Base-by-base conservation (phyloP, 1,284 basidiomycete species). In the Psilocybe mexicana region DNA sequence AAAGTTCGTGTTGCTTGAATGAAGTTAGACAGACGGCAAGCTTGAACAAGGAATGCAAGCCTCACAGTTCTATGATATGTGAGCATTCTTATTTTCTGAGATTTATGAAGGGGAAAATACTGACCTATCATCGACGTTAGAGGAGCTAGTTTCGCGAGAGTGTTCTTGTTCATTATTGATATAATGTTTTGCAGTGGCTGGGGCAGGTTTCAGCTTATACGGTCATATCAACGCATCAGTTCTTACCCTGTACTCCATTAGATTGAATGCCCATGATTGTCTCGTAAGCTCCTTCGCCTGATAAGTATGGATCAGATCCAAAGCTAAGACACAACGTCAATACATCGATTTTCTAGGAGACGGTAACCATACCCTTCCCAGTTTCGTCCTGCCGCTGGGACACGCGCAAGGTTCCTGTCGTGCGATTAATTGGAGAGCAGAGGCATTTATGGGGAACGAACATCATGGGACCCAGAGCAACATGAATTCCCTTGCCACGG, bases 51-150 rank as follows among this genome's bases (percentile, higher is more conserved):
- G n/a, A 28, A 44, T 6, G 10, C 14, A 42, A 30, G 44, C 52
- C 70, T 54, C 61, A 74, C 72, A 59, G 74, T 76, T 44, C 74
- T 74, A 43, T 44, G 25, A 3, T 33, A 47, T 23, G 26, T n/a
- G 14, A 35, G 30, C n/a, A 36, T n/a, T 5, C 23, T 23, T 14
- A 44, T 43, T 23, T 33, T 3, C n/a, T 25, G 7, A 43, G 33
- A 35, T 25, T 43, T 33, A 4, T 33, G 4, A 33, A 12, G 23
- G n/a, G 24, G n/a, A 53, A 18, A 7, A 14, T n/a, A 52, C 58
- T 24, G 73, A 87, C 69, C 86, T 76, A 64, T 89, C 87, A 67
- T 90, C 86, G n/a, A 90, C 78, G 58, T 83, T 82, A 8, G 82
- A 86, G 3, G 82, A 83, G 51, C 79, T 80, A 0, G 74, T 67